Base-by-base conservation (phyloP, 441 rosid genomes). In the Omphalea diandra region DNA sequence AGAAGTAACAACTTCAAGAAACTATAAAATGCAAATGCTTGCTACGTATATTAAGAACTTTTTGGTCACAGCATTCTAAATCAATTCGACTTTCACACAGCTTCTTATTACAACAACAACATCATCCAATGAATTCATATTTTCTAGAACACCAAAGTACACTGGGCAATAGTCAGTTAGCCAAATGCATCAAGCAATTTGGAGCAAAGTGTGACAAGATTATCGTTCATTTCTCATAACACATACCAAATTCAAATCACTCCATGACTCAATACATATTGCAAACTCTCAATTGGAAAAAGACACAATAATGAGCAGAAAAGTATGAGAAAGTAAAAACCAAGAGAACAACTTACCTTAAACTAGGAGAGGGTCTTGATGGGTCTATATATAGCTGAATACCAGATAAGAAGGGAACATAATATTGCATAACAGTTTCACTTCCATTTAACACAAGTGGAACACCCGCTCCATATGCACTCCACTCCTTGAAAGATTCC, bases 381-480 rank as follows among this genome's bases (percentile, higher is more conserved):
- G 94, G 87, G 69, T 87, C 88, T 62, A 82, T 63, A 75, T 88
- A 94, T 64, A 94, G 65, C 80, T 94, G 98, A 80, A 94, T 90
- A 46, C 93, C 98, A 55, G 98, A 94, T 74, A 92, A 83, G 81
- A 82, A 94, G 0, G 99, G 99, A 53, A 87, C 95, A 82, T 94
- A 94, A 49, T 92, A 94, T 82, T 94, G 98, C 83, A 84, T 81
- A 50, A 94, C 97, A 10, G 86, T 84, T 74, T 92, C 97, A 0
- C 71, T 67, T 47, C 91, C 91, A 61, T 88, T 85, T 76, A 94
- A 83, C 68, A 92, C 63, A 73, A 91, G 92, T 5, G 94, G 98
- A 71, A 94, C 93, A n/a, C 96, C 97, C 0, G 89, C 93, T 57
- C 99, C 97, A 53, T 90, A 94, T 0, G 94, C 97, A 67, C 99